phyloP scores from a whole-genome alignment of 345 rosid species.

The Eucalyptus caleyi region DNA sequence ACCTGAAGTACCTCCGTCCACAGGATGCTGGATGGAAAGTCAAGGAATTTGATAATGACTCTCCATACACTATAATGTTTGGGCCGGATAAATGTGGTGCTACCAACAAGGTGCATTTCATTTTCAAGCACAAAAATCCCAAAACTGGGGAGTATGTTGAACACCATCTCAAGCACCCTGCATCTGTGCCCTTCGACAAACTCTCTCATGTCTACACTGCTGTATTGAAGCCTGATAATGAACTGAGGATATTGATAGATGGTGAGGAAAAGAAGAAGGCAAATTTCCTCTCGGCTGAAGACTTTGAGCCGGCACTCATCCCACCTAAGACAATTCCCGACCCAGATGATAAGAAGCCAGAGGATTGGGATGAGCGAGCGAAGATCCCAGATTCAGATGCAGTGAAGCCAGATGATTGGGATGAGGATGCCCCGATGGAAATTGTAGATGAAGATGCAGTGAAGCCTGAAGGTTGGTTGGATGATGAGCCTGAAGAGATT shows the following conservation, averaged over 20 bases:
- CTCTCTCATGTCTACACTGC: conserved; percentile 53
- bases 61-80: conserved; percentile 56
- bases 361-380: conserved; percentile 45
- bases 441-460: conserved; percentile 37
- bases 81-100: conserved; percentile 54
- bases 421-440: conserved; percentile 40
- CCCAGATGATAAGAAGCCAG: conserved; percentile 42
- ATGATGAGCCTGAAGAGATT: conserved; percentile 42
- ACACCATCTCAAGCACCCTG: conserved; percentile 41
- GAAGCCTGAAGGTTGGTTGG: conserved; percentile 59
- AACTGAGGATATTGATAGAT: conserved; percentile 26
- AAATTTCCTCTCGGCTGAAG: conserved; percentile 27
- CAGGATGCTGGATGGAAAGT: conserved; percentile 36
- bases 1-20: conserved; percentile 37
- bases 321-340: conserved; percentile 45
- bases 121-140: conserved; percentile 42
- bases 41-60: conserved; percentile 23
- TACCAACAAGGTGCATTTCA: conserved; percentile 52
- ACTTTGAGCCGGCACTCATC: conserved; percentile 41
- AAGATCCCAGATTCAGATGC: conserved; percentile 36
- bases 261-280: conserved; percentile 45
- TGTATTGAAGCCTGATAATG: conserved; percentile 26
- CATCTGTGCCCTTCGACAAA: conserved; percentile 35
- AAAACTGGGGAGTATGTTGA: conserved; percentile 35
- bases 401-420: conserved; percentile 50